phyloP scores from a whole-genome alignment of 108 stramenopile species.

The Parietichytrium sp. region DNA sequence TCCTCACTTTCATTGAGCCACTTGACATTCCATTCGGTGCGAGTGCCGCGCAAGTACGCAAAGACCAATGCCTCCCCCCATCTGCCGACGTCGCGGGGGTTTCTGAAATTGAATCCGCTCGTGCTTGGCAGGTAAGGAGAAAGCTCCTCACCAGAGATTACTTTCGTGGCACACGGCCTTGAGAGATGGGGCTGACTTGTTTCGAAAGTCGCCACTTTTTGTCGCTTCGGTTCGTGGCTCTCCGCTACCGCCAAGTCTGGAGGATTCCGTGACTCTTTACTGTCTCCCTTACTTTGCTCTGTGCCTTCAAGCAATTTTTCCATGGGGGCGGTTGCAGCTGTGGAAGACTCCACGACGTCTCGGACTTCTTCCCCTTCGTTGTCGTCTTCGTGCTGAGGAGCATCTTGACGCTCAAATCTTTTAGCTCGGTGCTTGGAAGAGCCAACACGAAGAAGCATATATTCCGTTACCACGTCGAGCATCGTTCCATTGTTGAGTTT shows the following conservation, averaged over 20 bases:
- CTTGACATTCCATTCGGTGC: not conserved
- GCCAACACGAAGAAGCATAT: not conserved
- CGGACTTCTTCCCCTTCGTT: not conserved
- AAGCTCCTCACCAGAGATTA: not conserved
- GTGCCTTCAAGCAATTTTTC: not conserved
- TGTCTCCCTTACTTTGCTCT: not conserved
- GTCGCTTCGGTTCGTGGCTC: not conserved
- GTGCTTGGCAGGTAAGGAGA: not conserved
- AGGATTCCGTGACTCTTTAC: too few relatives aligned
- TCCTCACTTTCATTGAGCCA: slow-evolving; percentile 27
- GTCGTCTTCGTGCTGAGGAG: not conserved
- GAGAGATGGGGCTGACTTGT: not conserved
- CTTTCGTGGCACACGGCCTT: not conserved
- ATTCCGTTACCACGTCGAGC: not conserved
- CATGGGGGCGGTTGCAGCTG: not conserved
- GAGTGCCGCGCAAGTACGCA: not conserved
- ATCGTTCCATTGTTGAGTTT: not conserved
- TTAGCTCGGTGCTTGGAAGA: slow-evolving; percentile 1
- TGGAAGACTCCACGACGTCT: not conserved
- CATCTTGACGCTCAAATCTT: not conserved
- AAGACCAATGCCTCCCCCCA: slow-evolving; percentile 9
- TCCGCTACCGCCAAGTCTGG: not conserved
- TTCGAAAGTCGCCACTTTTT: not conserved
- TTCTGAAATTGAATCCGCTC: not conserved
- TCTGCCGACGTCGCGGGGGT: not conserved